Evolutionary conservation across 2,329 filamentous ascomycete species (phyloP).

Genomic region (Onygena corvina): DNA sequence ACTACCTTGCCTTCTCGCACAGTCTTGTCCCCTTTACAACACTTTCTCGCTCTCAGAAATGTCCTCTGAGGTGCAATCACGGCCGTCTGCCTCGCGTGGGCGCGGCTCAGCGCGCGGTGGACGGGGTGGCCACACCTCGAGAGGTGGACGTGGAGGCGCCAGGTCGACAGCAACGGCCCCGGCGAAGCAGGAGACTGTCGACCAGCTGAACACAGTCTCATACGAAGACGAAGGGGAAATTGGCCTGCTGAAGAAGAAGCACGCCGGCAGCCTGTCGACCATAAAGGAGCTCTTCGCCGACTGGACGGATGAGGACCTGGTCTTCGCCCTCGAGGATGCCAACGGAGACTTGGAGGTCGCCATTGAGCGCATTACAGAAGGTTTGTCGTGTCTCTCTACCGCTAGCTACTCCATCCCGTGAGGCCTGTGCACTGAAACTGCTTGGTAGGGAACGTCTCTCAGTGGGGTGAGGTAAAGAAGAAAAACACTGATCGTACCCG

Average conservation of each 20-base stretch:
- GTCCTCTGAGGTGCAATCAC: conserved; percentile 89
- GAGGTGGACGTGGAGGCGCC: conserved; percentile 59
- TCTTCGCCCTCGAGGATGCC: conserved; percentile 78
- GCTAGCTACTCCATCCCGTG: conserved; percentile 9
- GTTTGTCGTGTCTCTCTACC: conserved; percentile 20
- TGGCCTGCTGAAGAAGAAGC: conserved; percentile 81
- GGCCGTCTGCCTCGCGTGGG: conserved; percentile 71
- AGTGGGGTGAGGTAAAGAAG: conserved; percentile 44
- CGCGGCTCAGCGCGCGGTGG: conserved; percentile 83
- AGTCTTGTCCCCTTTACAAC: conserved; percentile 17
- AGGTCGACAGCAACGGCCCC: conserved; percentile 44
- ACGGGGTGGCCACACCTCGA: conserved; percentile 58
- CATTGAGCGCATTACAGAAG: conserved; percentile 42
- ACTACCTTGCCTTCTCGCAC: conserved; percentile 9
- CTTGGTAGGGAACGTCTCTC: conserved; percentile 37
- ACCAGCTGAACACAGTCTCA: conserved; percentile 39
- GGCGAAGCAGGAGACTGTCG: conserved; percentile 53
- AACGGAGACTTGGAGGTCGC: conserved; percentile 39
- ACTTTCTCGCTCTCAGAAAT: conserved; percentile 53
- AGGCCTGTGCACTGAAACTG: conserved; percentile 5
- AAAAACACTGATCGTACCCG: conserved; percentile 37
- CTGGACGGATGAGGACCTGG: conserved; percentile 90
- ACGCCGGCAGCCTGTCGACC: conserved; percentile 62
- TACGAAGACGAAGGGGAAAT: conserved; percentile 80
- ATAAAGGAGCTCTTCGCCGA: conserved; percentile 89